These are phyloP conservation scores for Alternaria sp. DNA, from an alignment of 2,329 filamentous ascomycete genomes.

Conservation along the genomic window DNA sequence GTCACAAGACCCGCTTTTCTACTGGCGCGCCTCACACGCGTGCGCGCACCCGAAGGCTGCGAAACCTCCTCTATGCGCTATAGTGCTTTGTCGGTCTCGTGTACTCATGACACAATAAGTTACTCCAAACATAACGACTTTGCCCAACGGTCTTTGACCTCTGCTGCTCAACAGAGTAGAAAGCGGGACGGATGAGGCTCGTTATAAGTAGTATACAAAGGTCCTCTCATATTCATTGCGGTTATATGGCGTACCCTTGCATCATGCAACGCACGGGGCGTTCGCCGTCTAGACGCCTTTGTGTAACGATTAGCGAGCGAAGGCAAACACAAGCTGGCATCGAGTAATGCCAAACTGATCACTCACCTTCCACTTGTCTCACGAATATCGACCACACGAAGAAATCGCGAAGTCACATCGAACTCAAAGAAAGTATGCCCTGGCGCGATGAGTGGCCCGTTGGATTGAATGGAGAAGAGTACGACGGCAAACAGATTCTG, in stretches of 20 bases:
- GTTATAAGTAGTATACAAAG: not conserved
- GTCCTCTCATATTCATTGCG: not conserved
- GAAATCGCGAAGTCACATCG: not conserved
- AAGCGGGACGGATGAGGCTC: not conserved
- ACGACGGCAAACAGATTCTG: not conserved
- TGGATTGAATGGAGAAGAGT: not conserved
- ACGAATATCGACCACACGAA: not conserved
- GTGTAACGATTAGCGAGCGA: not conserved
- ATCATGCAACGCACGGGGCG: not conserved
- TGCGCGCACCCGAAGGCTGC: not conserved
- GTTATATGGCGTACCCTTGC: not conserved
- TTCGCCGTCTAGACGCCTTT: not conserved
- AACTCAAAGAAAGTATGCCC: not conserved
- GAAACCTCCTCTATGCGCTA: not conserved
- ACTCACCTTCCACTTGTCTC: not conserved
- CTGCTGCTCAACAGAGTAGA: not conserved
- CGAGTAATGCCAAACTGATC: not conserved
- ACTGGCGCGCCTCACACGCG: not conserved
- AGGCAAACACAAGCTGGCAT: not conserved
- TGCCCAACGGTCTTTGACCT: not conserved
- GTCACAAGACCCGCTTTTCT: not conserved
- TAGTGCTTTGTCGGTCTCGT: not conserved
- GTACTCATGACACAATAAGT: not conserved
- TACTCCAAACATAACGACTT: not conserved
- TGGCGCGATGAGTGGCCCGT: not conserved